Percentiles rank a stretch among this genome's conserved stretches.
Conservation (phyloP, 2,329 filamentous ascomycete species). For the Nigrograna mackinnonii region DNA sequence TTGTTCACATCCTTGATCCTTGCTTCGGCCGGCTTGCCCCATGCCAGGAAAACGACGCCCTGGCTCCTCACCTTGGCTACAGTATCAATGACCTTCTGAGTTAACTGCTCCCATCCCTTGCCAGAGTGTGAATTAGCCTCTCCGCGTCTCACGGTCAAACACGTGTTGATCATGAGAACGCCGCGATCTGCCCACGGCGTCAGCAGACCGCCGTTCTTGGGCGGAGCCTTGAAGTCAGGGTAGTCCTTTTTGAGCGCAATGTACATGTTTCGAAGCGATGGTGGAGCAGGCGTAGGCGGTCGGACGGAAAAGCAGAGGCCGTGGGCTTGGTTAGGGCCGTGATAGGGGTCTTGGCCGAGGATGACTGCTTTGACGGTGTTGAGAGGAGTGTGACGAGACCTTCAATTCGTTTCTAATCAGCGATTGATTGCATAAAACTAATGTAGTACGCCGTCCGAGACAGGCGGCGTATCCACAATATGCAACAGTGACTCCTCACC, state of each 20-base stretch:
- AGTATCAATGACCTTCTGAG: constrained; percentile 86
- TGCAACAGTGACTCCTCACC: too few species aligned
- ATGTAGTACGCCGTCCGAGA: too few species aligned
- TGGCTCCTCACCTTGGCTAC: constrained; percentile 75
- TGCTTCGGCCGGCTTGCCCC: constrained; percentile 84
- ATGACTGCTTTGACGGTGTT: constrained; percentile 89
- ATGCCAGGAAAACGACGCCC: constrained; percentile 94
- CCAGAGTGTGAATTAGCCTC: constrained; percentile 84
- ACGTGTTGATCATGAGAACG: constrained; percentile 92
- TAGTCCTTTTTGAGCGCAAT: constrained; percentile 86
- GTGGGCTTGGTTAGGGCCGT: constrained; percentile 93
- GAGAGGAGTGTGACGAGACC: constrained; percentile 93
- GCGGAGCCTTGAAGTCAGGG: constrained; percentile 73
- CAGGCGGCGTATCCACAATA: too few species aligned
- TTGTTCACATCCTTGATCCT: constrained; percentile 74
- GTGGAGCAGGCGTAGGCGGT: constrained; percentile 83
- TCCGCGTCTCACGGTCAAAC: constrained; percentile 88
- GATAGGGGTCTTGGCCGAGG: constrained; percentile 95
- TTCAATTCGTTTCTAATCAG: too few species aligned
- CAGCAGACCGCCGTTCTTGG: constrained; percentile 78
- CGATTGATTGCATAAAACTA: too few species aligned
- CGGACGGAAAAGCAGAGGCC: constrained; percentile 95
- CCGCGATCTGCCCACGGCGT: constrained; percentile 94
- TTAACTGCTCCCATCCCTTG: constrained; percentile 91
- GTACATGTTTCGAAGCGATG: constrained; percentile 94